Percentiles rank a stretch among this genome's conserved stretches.
phyloP scores from a whole-genome alignment of 2,329 filamentous ascomycete genomes.

The Colletotrichum siamense region DNA sequence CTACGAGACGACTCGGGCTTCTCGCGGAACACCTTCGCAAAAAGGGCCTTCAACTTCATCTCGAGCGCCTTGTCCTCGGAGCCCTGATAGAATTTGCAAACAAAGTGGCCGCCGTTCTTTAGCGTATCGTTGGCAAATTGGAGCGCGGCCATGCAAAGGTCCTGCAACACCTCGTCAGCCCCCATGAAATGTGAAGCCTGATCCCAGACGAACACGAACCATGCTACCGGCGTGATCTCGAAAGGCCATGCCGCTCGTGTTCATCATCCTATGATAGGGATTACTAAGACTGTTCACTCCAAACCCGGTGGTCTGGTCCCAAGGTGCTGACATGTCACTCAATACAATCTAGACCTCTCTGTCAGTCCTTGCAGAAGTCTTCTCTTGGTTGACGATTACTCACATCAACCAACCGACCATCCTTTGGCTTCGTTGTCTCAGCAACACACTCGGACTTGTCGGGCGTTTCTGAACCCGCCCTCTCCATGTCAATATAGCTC shows the following conservation, averaged over 20 bases:
- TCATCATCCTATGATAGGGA: conserved; percentile 98
- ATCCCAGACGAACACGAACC: conserved; percentile 60
- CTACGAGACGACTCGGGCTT: conserved; percentile 91
- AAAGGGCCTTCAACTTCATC: conserved; percentile 74
- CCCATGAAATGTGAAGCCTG: neutral
- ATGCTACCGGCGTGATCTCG: conserved; percentile 93
- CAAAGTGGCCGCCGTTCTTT: conserved; percentile 82
- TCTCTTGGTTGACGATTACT: conserved; percentile 28
- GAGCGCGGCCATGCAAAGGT: conserved; percentile 86
- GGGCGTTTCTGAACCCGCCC: conserved; percentile 32
- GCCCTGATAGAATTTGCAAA: conserved; percentile 98
- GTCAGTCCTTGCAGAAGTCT: neutral
- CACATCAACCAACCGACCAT: conserved; percentile 70
- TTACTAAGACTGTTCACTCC: conserved; percentile 91
- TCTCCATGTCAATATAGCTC: conserved; percentile 73
- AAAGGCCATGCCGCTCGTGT: conserved; percentile 88
- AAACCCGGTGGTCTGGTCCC: conserved; percentile 80
- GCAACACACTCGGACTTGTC: conserved; percentile 35
- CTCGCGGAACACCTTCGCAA: conserved; percentile 80
- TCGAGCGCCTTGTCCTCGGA: conserved; percentile 84
- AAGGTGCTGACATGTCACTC: conserved; percentile 99
- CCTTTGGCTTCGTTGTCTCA: conserved; percentile 30
- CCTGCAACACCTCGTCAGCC: conserved; percentile 54
- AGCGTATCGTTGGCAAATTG: conserved; percentile 86
- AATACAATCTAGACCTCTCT: conserved; percentile 71